A percentile compares a stretch with the other conserved stretches of the same genome.
Evolutionary conservation across 306 rosid species (phyloP).

Genomic region (Acmispon strigosus): DNA sequence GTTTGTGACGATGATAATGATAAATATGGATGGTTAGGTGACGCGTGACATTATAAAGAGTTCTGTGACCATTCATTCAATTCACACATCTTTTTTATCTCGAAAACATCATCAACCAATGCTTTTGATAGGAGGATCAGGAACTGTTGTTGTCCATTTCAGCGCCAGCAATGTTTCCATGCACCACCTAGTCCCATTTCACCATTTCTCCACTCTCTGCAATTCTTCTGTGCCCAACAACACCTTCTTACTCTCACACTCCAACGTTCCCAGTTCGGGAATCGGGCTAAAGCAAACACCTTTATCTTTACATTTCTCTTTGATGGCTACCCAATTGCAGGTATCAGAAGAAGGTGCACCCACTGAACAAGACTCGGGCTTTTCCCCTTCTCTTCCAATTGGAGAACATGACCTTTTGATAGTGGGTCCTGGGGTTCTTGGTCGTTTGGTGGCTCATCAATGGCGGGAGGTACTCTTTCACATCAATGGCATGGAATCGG

Average conservation of each 20-base stretch:
- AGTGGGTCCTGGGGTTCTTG: slow-evolving; percentile 94
- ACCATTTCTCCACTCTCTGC: neutral
- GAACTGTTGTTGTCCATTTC: slow-evolving; percentile 27
- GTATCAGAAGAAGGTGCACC: slow-evolving; percentile 30
- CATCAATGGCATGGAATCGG: neutral
- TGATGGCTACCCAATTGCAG: slow-evolving; percentile 57
- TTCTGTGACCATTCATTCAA: neutral
- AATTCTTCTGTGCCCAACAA: neutral
- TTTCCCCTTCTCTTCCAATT: slow-evolving; percentile 34
- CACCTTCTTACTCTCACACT: too few species aligned
- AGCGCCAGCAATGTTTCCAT: neutral
- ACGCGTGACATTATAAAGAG: neutral
- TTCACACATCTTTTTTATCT: neutral
- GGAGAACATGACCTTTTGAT: slow-evolving; percentile 62
- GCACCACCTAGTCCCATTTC: neutral
- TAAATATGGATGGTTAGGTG: neutral
- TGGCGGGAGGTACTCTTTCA: slow-evolving; percentile 66
- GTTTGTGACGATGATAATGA: too few species aligned
- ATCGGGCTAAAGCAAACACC: neutral
- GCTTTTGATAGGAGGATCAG: slow-evolving; percentile 41
- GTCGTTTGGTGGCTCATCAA: slow-evolving; percentile 75
- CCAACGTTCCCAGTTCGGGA: neutral
- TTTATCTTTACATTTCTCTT: slow-evolving; percentile 4
- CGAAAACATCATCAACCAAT: neutral
- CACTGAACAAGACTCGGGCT: slow-evolving; percentile 19